A percentile compares a stretch with the other conserved stretches of the same genome.
Conservation (phyloP, 1,284 basidiomycete species). For the Exobasidium cylindrosporum region DNA sequence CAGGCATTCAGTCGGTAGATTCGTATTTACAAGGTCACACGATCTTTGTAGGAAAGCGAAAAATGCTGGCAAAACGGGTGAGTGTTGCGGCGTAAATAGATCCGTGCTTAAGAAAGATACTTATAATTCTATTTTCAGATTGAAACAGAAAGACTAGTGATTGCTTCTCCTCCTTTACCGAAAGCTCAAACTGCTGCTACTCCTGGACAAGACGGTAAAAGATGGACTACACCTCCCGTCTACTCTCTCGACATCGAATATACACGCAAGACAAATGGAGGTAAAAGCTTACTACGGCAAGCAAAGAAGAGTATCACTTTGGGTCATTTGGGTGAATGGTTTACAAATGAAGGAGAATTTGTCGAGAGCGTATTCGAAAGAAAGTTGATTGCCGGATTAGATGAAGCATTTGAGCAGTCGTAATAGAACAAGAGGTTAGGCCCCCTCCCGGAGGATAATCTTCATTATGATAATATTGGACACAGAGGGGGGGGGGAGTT, state of each 20-base stretch:
- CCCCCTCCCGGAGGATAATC: background rate
- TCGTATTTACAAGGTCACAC: conserved; percentile 36
- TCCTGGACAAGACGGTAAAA: conserved; percentile 23
- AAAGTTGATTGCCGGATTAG: conserved; percentile 33
- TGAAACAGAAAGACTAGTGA: conserved; percentile 37
- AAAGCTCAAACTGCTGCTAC: conserved; percentile 21
- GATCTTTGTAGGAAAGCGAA: conserved; percentile 46
- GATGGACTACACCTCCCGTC: conserved; percentile 36
- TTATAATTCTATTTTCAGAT: conserved; percentile 20
- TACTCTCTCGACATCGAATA: conserved; percentile 41
- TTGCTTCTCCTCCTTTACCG: conserved; percentile 34
- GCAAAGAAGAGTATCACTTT: conserved; percentile 31
- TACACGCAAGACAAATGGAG: conserved; percentile 32
- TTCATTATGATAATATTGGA: too few relatives aligned
- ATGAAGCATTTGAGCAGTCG: conserved; percentile 25
- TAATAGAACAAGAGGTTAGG: background rate
- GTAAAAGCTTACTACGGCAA: conserved; percentile 24
- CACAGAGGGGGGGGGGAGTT: too few relatives aligned
- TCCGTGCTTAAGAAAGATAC: too few relatives aligned
- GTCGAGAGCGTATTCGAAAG: conserved; percentile 38
- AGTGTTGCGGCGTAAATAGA: too few relatives aligned
- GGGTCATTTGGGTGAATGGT: conserved; percentile 53
- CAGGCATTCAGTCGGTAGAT: conserved; percentile 26
- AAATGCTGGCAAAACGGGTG: conserved; percentile 28
- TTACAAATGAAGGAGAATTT: conserved; percentile 52